Base-by-base conservation (phyloP, 257 asterid genomes). In the Fraxinus quadrangulata region DNA sequence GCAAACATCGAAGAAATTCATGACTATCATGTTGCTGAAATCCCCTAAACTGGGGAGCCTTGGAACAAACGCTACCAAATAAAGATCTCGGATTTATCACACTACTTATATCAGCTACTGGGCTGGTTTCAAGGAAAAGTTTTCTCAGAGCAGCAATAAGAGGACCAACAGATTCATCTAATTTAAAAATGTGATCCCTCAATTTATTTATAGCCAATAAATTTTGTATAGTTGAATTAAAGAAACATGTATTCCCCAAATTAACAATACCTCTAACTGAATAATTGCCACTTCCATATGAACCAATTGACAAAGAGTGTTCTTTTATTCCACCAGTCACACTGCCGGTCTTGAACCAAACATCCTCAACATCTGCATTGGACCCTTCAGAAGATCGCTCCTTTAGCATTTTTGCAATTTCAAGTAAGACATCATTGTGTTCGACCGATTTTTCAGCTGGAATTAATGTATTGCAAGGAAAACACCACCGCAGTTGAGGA, bases 11-110 rank as follows among this genome's bases (percentile, higher is more conserved):
- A 77, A 95, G 97, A 80, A 95, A 76, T 85, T 95, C 99, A 40
- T 95, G 98, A 82, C 99, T 91, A 84, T 95, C 99, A 24, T 95
- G 99, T 67, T 95, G 99, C 75, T 91, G 96, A 87, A 83, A 93
- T 77, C 98, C 99, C 84, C 85, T 90, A 79, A 95, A 95, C 80
- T 91, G 96, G 21, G 99, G 97, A 77, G 94, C 89, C 82, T 92
- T 95, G 4, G 88, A 78, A 76, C 97, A 95, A 67, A 95, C 82
- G 79, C 88, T 86, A 30, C 96, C 91, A 78, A 90, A 89, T 79
- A 95, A 83, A 16, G 94, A 83, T 81, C 85, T 88, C 36, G 99
- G 99, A 84, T 85, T 89, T 65, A 95, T 81, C 70, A 81, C 87
- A 59, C 88, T 80, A 85, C 81, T 90, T 72, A 76, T 81, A 61